Base-by-base conservation (phyloP, 2,329 filamentous ascomycete species). In the Akanthomyces dipterigenus region DNA sequence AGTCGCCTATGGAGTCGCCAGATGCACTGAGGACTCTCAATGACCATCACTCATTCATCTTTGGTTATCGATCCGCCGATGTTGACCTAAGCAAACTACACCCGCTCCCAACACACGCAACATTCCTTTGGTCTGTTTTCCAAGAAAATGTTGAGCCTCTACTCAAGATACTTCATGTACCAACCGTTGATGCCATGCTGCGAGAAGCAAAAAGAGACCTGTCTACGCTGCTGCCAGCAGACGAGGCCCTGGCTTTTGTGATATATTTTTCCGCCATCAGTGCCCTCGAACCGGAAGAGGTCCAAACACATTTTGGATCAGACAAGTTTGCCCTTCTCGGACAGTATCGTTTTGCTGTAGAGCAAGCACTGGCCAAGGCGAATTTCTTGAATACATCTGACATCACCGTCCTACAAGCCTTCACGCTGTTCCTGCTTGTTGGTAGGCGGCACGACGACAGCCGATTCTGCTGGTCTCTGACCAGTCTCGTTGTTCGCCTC, bases 71-170 rank as follows among this genome's bases (percentile, higher is more conserved):
- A 63, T 91, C 88, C 1, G 80, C 82, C n/a, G 84, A 83, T 64
- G 85, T 90, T 28, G 83, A 91, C 66, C 75, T 91, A 65, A 75
- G 80, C 20, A 77, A 80, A 46, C 75, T 89, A 16, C 88, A 91
- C 66, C 89, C 89, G 1, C 69, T 85, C 0, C 81, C 86, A 1
- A 84, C 84, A 1, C 86, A 88, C 64, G 86, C 89, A 54, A 80
- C 80, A 0, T 82, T 83, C 54, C 83, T 90, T 60, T 91, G 89
- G 88, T 81, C 85, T 55, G 79, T 86, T 12, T 92, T 85, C 72
- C 82, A 87, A 64, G 86, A 90, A 65, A 90, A 89, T 57, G 88
- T 92, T 9, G 88, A 92, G 67, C 87, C 88, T 0, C 72, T 91
- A 11, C 78, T 89, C 67, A 91, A 90, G 70, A 78, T 91, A 14